phyloP scores from a whole-genome alignment of 257 asterid genomes.

The Catharanthus roseus region DNA sequence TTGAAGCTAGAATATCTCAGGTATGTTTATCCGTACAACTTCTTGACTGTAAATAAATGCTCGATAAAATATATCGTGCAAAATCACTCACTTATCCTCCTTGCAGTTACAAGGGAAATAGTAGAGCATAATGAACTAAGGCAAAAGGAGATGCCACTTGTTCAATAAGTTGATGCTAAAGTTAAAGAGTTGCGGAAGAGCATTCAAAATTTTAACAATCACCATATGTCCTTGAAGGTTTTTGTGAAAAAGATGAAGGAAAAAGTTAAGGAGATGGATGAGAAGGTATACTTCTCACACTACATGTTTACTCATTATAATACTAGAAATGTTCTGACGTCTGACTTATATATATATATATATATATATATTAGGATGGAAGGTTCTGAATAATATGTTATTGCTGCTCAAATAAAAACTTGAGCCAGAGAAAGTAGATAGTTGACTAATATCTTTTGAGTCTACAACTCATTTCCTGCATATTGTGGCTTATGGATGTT shows the following conservation, averaged over 20 bases:
- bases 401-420: not conserved
- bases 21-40: slow-evolving; percentile 28
- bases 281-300: slow-evolving; percentile 47
- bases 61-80: not conserved
- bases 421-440: not conserved
- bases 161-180: slow-evolving; percentile 53
- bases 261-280: slow-evolving; percentile 71
- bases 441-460: not conserved
- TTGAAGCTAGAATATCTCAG: slow-evolving; percentile 54
- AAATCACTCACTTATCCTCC: slow-evolving; percentile 13
- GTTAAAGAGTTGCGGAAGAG: slow-evolving; percentile 58
- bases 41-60: slow-evolving; percentile 2
- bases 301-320: not conserved
- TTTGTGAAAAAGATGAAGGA: slow-evolving; percentile 58
- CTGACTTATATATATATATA: too few relatives aligned
- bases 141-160: slow-evolving; percentile 59
- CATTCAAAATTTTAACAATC: slow-evolving; percentile 68
- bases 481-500: not conserved
- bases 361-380: not conserved
- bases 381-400: not conserved
- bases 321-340: not conserved
- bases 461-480: not conserved
- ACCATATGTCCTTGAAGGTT: slow-evolving; percentile 60
- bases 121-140: slow-evolving; percentile 45
- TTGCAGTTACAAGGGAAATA: slow-evolving; percentile 60